phyloP scores from a whole-genome alignment of 768 basidiomycete genomes.

The Agaricus sinodeliciosus region DNA sequence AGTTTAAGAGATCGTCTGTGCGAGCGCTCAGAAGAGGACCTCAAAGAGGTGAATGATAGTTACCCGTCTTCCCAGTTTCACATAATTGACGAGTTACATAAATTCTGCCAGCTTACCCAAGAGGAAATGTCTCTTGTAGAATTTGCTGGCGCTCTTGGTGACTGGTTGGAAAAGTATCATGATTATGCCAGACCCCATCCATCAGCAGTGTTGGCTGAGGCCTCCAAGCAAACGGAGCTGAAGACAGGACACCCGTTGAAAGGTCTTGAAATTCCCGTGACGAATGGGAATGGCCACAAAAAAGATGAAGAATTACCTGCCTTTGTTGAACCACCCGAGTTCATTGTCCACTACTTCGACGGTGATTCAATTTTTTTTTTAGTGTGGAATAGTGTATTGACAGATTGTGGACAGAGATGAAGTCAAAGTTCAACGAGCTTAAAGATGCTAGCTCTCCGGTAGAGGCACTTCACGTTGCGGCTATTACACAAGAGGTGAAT shows the following conservation, averaged over 20 bases:
- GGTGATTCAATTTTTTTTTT: conserved; percentile 24
- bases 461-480: conserved; percentile 66
- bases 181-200: conserved; percentile 67
- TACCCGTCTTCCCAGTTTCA: not conserved
- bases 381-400: not conserved
- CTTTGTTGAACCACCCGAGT: conserved; percentile 54
- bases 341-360: conserved; percentile 55
- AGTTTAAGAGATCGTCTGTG: conserved; percentile 56
- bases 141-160: conserved; percentile 54
- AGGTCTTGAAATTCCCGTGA: conserved; percentile 48
- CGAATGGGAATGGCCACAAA: conserved; percentile 45
- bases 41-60: conserved; percentile 38
- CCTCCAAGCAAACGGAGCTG: conserved; percentile 61
- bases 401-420: conserved; percentile 37
- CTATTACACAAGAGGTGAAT: conserved; percentile 67
- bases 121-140: conserved; percentile 56
- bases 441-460: conserved; percentile 36
- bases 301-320: conserved; percentile 69
- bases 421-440: conserved; percentile 40
- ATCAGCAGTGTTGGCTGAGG: conserved; percentile 64
- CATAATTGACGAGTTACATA: conserved; percentile 10
- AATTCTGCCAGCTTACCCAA: conserved; percentile 46
- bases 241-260: conserved; percentile 66
- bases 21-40: conserved; percentile 41
- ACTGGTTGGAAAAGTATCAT: conserved; percentile 77